These are phyloP conservation scores for Penicillium sp. DNA, from an alignment of 2,329 filamentous ascomycete species.

Conservation along the genomic window DNA sequence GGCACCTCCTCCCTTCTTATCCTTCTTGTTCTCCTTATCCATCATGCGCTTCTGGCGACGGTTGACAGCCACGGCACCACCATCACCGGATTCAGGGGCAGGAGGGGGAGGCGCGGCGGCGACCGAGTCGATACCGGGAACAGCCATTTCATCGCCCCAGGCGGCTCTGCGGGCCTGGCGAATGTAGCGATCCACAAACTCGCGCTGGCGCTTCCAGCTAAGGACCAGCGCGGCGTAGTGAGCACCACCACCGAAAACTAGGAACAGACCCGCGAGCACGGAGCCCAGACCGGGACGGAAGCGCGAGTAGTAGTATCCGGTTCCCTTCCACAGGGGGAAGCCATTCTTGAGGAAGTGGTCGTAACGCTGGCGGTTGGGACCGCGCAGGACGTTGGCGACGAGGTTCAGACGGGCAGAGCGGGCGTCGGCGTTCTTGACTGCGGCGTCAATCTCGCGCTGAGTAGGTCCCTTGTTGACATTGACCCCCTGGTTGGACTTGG, in stretches of 20 bases:
- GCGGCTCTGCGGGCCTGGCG: constrained; percentile 82
- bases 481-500: constrained; percentile 59
- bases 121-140: constrained; percentile 61
- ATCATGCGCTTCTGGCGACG: constrained; percentile 84
- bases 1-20: constrained; percentile 53
- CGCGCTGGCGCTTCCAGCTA: constrained; percentile 83
- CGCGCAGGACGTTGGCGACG: constrained; percentile 81
- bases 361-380: constrained; percentile 78
- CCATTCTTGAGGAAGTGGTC: constrained; percentile 92
- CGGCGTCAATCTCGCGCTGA: constrained; percentile 71
- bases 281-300: constrained; percentile 88
- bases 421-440: constrained; percentile 77
- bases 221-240: constrained; percentile 86
- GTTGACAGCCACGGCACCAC: constrained; percentile 65
- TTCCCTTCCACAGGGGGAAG: constrained; percentile 95
- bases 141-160: constrained; percentile 78
- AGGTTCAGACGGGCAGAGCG: constrained; percentile 81
- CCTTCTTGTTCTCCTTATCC: constrained; percentile 74
- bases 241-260: constrained; percentile 77
- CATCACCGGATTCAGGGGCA: constrained; percentile 50
- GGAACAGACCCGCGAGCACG: constrained; percentile 76
- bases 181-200: constrained; percentile 91
- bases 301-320: constrained; percentile 95
- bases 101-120: constrained; percentile 42
- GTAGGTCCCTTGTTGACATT: constrained; percentile 70